These are phyloP conservation scores for Neoarthrinium moseri DNA, from an alignment of 2,329 filamentous ascomycete genomes.

Conservation along the genomic window DNA sequence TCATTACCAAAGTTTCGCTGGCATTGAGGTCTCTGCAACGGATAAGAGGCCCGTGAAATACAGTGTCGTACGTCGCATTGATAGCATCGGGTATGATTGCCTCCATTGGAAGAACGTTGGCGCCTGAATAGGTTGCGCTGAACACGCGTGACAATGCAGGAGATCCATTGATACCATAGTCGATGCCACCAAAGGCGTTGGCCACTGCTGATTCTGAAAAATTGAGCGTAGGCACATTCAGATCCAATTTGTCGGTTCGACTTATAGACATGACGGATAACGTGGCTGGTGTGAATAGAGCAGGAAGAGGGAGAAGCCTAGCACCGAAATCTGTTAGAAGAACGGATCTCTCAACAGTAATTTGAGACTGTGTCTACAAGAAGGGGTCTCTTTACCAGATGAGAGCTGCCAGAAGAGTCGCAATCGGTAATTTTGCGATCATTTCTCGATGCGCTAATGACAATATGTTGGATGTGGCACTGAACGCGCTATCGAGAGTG, in stretches of 20 bases:
- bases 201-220: neutral
- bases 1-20: neutral
- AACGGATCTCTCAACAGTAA: too few relatives aligned
- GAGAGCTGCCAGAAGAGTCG: neutral
- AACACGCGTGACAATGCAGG: neutral
- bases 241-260: neutral
- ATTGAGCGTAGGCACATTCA: neutral
- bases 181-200: neutral
- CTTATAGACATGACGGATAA: neutral
- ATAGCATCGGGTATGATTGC: neutral
- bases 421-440: neutral
- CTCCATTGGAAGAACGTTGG: neutral
- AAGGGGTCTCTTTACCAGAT: neutral
- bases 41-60: neutral
- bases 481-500: neutral
- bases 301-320: neutral
- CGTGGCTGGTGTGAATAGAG: neutral
- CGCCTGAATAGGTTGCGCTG: neutral
- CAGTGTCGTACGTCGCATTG: neutral
- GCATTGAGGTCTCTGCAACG: neutral
- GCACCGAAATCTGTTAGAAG: too few relatives aligned
- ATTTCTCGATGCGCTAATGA: neutral
- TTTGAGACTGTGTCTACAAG: too few relatives aligned
- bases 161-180: neutral
- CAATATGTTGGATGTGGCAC: neutral